These are phyloP conservation scores for Paraphoma sp. DNA, from an alignment of 2,329 filamentous ascomycete species.

Conservation along the genomic window DNA sequence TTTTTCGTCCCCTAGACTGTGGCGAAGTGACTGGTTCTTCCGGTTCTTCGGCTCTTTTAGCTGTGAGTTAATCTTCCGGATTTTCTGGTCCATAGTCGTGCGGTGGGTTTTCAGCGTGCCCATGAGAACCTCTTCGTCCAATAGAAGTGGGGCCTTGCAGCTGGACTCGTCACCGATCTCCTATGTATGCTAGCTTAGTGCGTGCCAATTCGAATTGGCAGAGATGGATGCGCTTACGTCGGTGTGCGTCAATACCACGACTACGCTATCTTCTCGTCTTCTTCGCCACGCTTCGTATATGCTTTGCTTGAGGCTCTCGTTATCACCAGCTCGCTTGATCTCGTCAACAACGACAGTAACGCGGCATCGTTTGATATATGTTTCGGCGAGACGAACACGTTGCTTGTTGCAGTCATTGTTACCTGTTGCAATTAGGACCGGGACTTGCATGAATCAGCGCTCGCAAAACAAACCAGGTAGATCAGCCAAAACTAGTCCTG, in stretches of 20 bases:
- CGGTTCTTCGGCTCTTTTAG: background rate
- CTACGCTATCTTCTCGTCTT: background rate
- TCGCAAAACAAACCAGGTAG: background rate
- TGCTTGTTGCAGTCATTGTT: background rate
- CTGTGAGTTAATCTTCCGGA: background rate
- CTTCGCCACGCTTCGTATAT: background rate
- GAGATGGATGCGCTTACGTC: background rate
- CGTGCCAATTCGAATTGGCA: background rate
- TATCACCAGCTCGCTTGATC: background rate
- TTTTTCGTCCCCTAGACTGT: background rate
- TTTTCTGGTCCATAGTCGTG: background rate
- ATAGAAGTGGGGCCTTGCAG: background rate
- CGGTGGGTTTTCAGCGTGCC: background rate
- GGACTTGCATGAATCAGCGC: background rate
- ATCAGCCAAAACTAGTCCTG: background rate
- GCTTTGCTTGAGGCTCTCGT: background rate
- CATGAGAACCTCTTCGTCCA: background rate
- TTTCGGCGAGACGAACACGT: background rate
- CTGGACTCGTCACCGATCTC: background rate
- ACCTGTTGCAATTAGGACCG: background rate
- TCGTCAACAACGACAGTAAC: background rate
- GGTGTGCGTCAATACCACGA: background rate
- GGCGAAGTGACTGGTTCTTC: background rate
- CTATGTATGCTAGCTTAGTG: background rate
- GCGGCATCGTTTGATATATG: background rate